Conservation (phyloP, 1,284 basidiomycete genomes). For the Rhodofomes roseus region DNA sequence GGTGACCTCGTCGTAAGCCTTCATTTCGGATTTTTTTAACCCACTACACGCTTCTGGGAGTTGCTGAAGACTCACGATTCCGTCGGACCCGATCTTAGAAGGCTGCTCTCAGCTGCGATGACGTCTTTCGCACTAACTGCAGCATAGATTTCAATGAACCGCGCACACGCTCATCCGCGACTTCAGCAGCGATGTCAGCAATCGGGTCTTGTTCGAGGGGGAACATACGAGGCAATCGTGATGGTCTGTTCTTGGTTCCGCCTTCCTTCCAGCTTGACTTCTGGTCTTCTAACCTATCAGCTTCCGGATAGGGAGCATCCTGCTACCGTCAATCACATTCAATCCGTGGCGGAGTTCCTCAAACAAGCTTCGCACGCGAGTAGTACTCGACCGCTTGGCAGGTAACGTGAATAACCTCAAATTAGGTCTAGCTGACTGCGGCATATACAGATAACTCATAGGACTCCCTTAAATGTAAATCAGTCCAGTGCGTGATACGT, state of each 20-base stretch:
- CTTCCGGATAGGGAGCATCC: not conserved
- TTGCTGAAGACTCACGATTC: not conserved
- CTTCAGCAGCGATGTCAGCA: no score
- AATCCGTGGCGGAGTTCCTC: not conserved
- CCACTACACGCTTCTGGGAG: not conserved
- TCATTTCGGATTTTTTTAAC: not conserved
- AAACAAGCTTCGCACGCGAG: not conserved
- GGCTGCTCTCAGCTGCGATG: not conserved
- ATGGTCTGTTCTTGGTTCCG: not conserved
- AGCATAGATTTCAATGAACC: no score
- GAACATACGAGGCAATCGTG: not conserved
- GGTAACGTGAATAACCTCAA: not conserved
- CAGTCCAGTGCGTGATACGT: not conserved
- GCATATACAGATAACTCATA: not conserved
- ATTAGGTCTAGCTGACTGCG: not conserved
- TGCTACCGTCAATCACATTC: not conserved
- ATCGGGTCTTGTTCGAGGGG: not conserved
- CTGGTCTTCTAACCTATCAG: not conserved
- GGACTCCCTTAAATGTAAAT: not conserved
- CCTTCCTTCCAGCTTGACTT: not conserved
- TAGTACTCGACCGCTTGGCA: not conserved
- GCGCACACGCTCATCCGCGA: no score
- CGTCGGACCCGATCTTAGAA: not conserved
- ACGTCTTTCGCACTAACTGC: no score
- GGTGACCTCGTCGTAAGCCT: not conserved